Evolutionary conservation across 2,329 filamentous ascomycete species (phyloP).

Genomic region (Epichloe hybrida): DNA sequence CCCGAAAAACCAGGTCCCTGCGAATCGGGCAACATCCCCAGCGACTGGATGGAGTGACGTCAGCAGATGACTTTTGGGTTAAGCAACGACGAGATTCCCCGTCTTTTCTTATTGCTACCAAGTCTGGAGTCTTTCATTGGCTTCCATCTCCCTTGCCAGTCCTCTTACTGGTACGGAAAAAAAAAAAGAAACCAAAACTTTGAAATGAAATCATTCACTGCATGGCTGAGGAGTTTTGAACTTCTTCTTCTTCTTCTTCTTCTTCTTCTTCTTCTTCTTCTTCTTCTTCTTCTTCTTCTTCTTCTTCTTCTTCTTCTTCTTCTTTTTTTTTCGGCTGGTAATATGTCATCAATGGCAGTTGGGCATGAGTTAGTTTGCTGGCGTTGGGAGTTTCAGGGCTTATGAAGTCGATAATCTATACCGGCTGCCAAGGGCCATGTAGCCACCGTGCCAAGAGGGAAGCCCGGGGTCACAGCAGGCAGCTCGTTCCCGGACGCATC

Average conservation of each 20-base stretch:
- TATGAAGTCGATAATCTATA: neutral
- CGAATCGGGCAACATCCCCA: neutral
- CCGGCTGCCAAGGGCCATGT: neutral
- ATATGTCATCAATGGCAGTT: too few species aligned
- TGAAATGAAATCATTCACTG: neutral
- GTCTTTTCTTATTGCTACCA: neutral
- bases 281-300: too few species aligned
- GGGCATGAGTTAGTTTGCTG: neutral
- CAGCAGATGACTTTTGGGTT: neutral
- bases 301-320: too few species aligned
- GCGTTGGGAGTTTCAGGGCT: neutral
- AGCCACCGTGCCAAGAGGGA: too few species aligned
- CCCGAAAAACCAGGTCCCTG: too few species aligned
- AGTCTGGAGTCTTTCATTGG: too few species aligned
- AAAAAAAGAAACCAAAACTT: too few species aligned
- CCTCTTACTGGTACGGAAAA: too few species aligned
- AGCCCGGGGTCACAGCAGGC: neutral
- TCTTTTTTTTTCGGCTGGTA: neutral
- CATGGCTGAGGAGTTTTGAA: constrained; percentile 4
- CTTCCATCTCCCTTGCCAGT: too few species aligned
- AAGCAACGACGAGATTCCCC: too few species aligned
- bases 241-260: too few species aligned
- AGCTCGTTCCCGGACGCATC: neutral
- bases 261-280: too few species aligned
- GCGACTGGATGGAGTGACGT: neutral